Percentiles rank a stretch among this genome's conserved stretches.
These are phyloP conservation scores for Vigna reflexopilosa DNA, from an alignment of 306 rosid genomes.

Conservation along the genomic window DNA sequence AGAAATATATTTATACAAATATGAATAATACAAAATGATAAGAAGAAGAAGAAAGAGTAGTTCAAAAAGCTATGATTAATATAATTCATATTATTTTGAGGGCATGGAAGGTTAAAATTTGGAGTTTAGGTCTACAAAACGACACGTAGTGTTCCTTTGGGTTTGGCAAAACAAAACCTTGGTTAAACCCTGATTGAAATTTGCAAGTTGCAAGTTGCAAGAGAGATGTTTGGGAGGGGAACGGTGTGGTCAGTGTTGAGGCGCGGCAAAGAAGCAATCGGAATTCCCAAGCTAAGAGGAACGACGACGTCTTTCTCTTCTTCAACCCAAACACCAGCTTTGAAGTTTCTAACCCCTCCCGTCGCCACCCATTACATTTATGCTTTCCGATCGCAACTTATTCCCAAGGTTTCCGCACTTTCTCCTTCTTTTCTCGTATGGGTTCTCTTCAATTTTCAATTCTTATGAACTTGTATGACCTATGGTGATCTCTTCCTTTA, in stretches of 20 bases:
- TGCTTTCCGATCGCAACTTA: conserved; percentile 36
- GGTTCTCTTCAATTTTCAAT: background rate
- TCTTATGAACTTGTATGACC: background rate
- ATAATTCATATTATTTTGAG: background rate
- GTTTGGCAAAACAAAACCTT: conserved; percentile 17
- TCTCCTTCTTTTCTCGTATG: background rate
- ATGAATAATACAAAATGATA: background rate
- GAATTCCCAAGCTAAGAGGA: conserved; percentile 24
- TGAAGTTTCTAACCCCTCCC: conserved; percentile 29
- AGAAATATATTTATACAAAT: too few species aligned
- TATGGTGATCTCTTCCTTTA: background rate
- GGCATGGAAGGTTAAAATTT: background rate
- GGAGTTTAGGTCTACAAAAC: background rate
- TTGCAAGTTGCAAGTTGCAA: background rate
- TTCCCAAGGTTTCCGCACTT: conserved; percentile 37
- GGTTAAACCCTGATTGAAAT: conserved; percentile 30
- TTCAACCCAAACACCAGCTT: conserved; percentile 8
- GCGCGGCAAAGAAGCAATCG: conserved; percentile 39
- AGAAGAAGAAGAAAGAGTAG: background rate
- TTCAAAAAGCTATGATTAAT: background rate
- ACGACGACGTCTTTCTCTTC: conserved; percentile 20
- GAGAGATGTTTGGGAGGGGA: conserved; percentile 46
- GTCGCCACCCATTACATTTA: conserved; percentile 37
- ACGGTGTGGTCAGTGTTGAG: conserved; percentile 26
- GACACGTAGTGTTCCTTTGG: background rate